phyloP scores from a whole-genome alignment of 73 alveolate genomes.

The Tetrahymena thermophila region DNA sequence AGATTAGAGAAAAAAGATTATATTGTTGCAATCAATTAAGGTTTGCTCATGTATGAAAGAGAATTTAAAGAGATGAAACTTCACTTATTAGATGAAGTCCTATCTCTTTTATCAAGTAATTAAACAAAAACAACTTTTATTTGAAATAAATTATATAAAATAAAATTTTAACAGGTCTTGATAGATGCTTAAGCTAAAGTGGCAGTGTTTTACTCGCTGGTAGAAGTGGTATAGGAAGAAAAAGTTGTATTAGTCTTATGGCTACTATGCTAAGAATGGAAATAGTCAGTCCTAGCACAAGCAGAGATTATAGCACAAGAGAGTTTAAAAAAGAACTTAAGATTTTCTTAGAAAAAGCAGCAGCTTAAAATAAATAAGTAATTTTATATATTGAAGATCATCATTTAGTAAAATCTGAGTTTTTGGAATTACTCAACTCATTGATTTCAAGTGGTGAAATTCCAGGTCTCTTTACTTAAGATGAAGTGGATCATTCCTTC shows the following conservation, averaged over 20 bases:
- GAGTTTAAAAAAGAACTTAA: slow-evolving; percentile 96
- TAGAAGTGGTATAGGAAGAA: slow-evolving; percentile 97
- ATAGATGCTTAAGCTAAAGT: slow-evolving; percentile 28
- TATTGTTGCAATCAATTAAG: slow-evolving; percentile 48
- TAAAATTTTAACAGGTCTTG: background rate
- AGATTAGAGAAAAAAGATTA: slow-evolving; percentile 63
- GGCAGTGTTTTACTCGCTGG: slow-evolving; percentile 94
- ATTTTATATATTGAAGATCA: slow-evolving; percentile 92
- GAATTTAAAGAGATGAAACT: slow-evolving; percentile 86
- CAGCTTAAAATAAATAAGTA: slow-evolving; percentile 80
- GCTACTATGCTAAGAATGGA: slow-evolving; percentile 72
- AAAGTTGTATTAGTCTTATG: slow-evolving; percentile 69
- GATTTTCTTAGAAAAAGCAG: slow-evolving; percentile 79
- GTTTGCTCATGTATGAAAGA: slow-evolving; percentile 78
- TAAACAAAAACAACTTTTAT: slow-evolving; percentile 57
- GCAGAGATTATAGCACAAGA: slow-evolving; percentile 71
- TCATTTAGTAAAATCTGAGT: slow-evolving; percentile 81
- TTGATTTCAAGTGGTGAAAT: slow-evolving; percentile 97
- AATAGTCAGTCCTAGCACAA: slow-evolving; percentile 61
- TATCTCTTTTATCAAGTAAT: slow-evolving; percentile 61
- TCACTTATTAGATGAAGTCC: slow-evolving; percentile 74
- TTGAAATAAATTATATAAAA: background rate
- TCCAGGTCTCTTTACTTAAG: slow-evolving; percentile 98
- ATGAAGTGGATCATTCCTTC: slow-evolving; percentile 90
- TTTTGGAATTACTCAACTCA: slow-evolving; percentile 84